A percentile compares a stretch with the other conserved stretches of the same genome.
Conservation (phyloP, 495 filamentous ascomycete species). For the Coniosporium apollinis region DNA sequence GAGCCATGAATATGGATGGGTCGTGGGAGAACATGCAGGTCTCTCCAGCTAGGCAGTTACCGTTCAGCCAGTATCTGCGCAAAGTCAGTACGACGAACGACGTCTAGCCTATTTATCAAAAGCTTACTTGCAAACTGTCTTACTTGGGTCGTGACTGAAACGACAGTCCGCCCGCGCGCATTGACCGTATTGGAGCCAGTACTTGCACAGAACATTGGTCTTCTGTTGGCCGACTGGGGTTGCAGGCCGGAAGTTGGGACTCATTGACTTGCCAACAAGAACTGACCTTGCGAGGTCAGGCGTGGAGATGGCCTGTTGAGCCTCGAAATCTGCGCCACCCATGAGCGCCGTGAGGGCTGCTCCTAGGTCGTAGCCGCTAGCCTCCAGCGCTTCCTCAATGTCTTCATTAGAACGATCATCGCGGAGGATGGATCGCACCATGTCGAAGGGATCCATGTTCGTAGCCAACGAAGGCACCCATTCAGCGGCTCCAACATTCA, state of each 20-base stretch:
- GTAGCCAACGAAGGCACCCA: conserved; percentile 58
- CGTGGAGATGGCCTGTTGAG: conserved; percentile 3
- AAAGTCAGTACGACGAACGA: conserved; percentile 16
- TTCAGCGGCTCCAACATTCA: conserved; percentile 52
- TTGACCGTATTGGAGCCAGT: conserved; percentile 79
- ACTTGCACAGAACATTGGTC: conserved; percentile 79
- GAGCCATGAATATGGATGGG: conserved; percentile 39
- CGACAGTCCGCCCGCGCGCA: conserved; percentile 91
- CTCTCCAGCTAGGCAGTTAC: conserved; percentile 86
- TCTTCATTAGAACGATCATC: conserved; percentile 84
- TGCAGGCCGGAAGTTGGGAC: conserved; percentile 50
- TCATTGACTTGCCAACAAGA: conserved; percentile 84
- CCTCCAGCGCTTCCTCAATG: conserved; percentile 73
- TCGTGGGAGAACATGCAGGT: conserved; percentile 98
- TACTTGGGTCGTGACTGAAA: conserved; percentile 91
- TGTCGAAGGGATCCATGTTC: conserved; percentile 98
- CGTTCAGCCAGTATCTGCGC: conserved; percentile 82
- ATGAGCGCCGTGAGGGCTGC: conserved; percentile 78
- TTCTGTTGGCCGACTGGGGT: conserved; percentile 56
- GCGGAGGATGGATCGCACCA: conserved; percentile 85
- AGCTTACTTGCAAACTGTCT: conserved; percentile 94
- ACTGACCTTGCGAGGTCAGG: conserved; percentile 27
- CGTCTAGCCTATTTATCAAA: conserved; percentile 2
- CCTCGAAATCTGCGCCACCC: conserved; percentile 30
- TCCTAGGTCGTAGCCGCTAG: conserved; percentile 82